These are phyloP conservation scores for Daldinia eschscholtzii DNA, from an alignment of 2,329 filamentous ascomycete species.

Conservation along the genomic window DNA sequence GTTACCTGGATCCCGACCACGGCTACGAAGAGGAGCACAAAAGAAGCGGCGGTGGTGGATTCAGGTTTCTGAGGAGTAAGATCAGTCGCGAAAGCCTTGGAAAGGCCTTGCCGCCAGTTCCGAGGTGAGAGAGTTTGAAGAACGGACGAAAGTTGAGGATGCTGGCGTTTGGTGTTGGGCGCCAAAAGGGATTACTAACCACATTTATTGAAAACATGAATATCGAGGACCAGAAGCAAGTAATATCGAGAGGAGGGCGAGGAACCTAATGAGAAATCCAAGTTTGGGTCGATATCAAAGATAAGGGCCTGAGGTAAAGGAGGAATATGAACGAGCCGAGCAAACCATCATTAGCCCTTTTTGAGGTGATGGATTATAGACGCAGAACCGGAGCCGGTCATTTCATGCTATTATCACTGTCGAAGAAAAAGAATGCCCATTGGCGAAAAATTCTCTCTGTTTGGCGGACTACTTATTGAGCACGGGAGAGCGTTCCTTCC, in stretches of 20 bases:
- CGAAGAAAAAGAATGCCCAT: conserved; percentile 6
- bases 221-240: conserved; percentile 20
- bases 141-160: conserved; percentile 10
- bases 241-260: conserved; percentile 24
- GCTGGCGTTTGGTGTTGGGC: conserved; percentile 29
- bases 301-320: conserved; percentile 5
- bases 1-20: conserved; percentile 58
- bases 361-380: conserved; percentile 14
- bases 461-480: conserved; percentile 16
- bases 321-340: not conserved
- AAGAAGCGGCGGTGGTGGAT: conserved; percentile 48
- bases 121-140: conserved; percentile 48
- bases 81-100: conserved; percentile 70
- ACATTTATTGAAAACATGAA: conserved; percentile 21
- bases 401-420: conserved; percentile 13
- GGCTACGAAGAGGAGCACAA: conserved; percentile 56
- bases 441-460: conserved; percentile 8
- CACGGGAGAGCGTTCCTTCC: conserved; percentile 4
- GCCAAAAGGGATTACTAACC: conserved; percentile 20
- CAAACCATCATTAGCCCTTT: not conserved
- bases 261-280: conserved; percentile 32
- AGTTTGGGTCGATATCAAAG: conserved; percentile 25
- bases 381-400: conserved; percentile 6
- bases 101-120: conserved; percentile 71
- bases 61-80: conserved; percentile 53